Percentiles rank a stretch among this genome's conserved stretches.
Evolutionary conservation across 1,139 yeast species (phyloP).

Genomic region (Suhomyces bokatorum): DNA sequence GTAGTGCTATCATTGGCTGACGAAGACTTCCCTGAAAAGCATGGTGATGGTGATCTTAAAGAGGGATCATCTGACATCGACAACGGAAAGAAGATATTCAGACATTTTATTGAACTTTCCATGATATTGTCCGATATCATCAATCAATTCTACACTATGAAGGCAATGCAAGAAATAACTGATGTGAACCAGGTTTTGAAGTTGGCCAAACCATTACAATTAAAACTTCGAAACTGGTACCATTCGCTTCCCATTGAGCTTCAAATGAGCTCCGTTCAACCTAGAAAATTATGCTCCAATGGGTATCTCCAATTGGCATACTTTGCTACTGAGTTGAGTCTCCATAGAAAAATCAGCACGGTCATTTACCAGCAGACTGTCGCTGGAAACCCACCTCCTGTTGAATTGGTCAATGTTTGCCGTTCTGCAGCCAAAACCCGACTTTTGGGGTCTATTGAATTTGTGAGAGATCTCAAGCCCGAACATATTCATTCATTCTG

Average conservation of each 20-base stretch:
- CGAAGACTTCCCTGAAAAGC: slow-evolving; percentile 75
- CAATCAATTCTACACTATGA: slow-evolving; percentile 68
- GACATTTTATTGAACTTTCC: slow-evolving; percentile 66
- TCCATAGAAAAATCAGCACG: slow-evolving; percentile 78
- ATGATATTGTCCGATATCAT: slow-evolving; percentile 72
- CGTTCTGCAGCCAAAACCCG: slow-evolving; percentile 83
- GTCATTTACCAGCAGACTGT: slow-evolving; percentile 48
- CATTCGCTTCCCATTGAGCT: slow-evolving; percentile 70
- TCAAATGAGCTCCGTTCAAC: slow-evolving; percentile 63
- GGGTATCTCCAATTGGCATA: slow-evolving; percentile 82
- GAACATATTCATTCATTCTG: slow-evolving; percentile 87
- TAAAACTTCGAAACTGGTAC: slow-evolving; percentile 79
- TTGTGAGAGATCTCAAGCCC: slow-evolving; percentile 70
- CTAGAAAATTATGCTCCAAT: slow-evolving; percentile 62
- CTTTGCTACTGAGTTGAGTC: slow-evolving; percentile 76
- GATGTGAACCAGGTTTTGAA: slow-evolving; percentile 67
- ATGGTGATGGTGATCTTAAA: slow-evolving; percentile 55
- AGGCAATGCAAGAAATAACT: slow-evolving; percentile 55
- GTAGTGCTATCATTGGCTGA: slow-evolving; percentile 60
- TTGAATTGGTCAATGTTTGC: slow-evolving; percentile 65
- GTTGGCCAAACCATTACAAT: slow-evolving; percentile 82
- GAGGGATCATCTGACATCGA: slow-evolving; percentile 71
- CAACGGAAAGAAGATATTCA: slow-evolving; percentile 70
- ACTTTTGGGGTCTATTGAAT: slow-evolving; percentile 76
- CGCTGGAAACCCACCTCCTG: slow-evolving; percentile 48